phyloP scores from a whole-genome alignment of 2,329 filamentous ascomycete species.

The Trichoderma lentiforme region DNA sequence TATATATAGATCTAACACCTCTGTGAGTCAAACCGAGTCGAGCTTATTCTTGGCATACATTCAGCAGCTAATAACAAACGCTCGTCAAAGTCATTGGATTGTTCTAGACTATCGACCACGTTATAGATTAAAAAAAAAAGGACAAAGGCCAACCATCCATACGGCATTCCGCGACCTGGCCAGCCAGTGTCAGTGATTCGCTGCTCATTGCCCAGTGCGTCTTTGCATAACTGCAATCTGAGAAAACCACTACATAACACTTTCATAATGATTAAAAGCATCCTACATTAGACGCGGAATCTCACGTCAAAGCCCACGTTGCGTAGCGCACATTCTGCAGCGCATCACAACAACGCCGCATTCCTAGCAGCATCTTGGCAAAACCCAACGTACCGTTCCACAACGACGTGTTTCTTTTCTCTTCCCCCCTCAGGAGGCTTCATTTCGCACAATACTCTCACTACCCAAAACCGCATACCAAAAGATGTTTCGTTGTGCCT shows the following conservation, averaged over 20 bases:
- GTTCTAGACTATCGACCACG: background rate
- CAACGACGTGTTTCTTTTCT: background rate
- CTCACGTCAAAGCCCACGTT: background rate
- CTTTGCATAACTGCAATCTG: background rate
- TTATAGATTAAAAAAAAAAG: background rate
- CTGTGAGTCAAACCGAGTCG: background rate
- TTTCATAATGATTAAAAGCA: background rate
- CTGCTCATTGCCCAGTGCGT: background rate
- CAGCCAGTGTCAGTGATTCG: background rate
- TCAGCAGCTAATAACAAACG: background rate
- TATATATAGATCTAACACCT: background rate
- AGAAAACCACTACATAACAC: background rate
- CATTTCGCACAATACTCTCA: background rate
- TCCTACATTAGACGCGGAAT: background rate
- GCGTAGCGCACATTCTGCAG: background rate
- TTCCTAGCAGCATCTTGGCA: background rate
- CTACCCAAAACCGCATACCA: conserved; percentile 15
- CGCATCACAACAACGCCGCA: background rate
- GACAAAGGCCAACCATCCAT: background rate
- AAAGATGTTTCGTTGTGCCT: conserved; percentile 8
- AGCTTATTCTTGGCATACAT: background rate
- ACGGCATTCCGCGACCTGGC: background rate
- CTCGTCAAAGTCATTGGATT: background rate
- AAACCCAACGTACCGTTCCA: background rate
- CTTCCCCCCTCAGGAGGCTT: background rate